A percentile compares a stretch with the other conserved stretches of the same genome.
Conservation (phyloP, 345 rosid species). For the Hibiscus tridactylites region DNA sequence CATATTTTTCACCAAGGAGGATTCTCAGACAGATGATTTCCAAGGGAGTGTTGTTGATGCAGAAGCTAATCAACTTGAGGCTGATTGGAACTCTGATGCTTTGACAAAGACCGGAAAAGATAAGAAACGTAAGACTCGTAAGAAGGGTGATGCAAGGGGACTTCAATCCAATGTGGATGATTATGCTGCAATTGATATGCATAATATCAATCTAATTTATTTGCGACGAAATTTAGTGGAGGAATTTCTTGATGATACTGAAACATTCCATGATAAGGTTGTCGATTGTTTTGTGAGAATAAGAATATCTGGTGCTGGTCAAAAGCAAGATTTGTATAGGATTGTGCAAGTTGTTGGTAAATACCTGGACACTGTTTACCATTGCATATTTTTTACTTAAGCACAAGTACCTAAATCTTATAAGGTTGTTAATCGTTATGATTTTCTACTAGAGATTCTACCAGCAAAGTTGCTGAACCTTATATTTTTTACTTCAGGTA, state of each 20-base stretch:
- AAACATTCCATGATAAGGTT: conserved; percentile 72
- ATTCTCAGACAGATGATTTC: not conserved
- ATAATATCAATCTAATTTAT: conserved; percentile 78
- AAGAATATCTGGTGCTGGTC: conserved; percentile 80
- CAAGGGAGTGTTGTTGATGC: conserved; percentile 34
- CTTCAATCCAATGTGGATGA: conserved; percentile 81
- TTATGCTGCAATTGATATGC: conserved; percentile 86
- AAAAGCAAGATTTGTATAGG: conserved; percentile 96
- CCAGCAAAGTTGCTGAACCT: conserved; percentile 29
- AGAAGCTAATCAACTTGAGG: conserved; percentile 58
- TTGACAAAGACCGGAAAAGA: conserved; percentile 51
- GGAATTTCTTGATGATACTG: conserved; percentile 67
- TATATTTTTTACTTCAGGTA: conserved; percentile 57
- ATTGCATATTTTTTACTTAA: not conserved
- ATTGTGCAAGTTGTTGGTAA: conserved; percentile 91
- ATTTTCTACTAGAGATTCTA: not conserved
- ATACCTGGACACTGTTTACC: conserved; percentile 15
- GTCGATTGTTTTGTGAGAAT: conserved; percentile 85
- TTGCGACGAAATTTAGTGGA: conserved; percentile 82
- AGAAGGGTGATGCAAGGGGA: conserved; percentile 64
- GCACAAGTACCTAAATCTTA: not conserved
- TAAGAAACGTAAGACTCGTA: conserved; percentile 59
- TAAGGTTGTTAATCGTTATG: conserved; percentile 10
- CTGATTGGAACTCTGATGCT: conserved; percentile 58
- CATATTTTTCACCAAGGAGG: conserved; percentile 43